Conservation (phyloP, 1,284 basidiomycete genomes). For the Naganishia cerealis region DNA sequence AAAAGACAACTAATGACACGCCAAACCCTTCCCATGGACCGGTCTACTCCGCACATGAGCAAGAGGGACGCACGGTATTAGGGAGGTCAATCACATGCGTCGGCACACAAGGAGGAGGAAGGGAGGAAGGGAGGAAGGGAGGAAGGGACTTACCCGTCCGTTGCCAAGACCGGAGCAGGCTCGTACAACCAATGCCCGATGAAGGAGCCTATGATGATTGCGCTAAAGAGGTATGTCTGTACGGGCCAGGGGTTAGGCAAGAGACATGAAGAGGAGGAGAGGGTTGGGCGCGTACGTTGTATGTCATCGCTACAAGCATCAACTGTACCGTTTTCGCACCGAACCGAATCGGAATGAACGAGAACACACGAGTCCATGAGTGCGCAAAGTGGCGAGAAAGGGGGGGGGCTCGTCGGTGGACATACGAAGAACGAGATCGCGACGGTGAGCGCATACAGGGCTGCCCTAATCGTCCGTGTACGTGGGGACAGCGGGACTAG, state of each 20-base stretch:
- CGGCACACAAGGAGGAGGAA: too few relatives aligned
- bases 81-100: not conserved
- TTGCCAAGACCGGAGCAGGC: conserved; percentile 49
- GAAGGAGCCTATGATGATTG: conserved; percentile 53
- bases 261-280: not conserved
- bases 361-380: not conserved
- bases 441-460: conserved; percentile 47
- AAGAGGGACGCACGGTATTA: not conserved
- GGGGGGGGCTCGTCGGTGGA: not conserved
- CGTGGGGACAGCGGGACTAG: not conserved
- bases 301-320: conserved; percentile 57
- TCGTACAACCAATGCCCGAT: conserved; percentile 52
- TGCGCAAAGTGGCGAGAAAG: not conserved
- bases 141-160: conserved; percentile 31
- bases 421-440: conserved; percentile 52
- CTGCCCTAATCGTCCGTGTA: conserved; percentile 41
- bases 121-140: not conserved
- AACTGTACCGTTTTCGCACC: conserved; percentile 40
- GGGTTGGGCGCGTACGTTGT: conserved; percentile 39
- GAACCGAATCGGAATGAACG: not conserved
- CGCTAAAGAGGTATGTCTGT: conserved; percentile 50
- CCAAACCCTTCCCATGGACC: conserved; percentile 40
- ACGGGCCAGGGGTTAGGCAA: not conserved
- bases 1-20: conserved; percentile 40
- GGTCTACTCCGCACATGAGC: conserved; percentile 18